Conservation (phyloP, 805 yeast species). For the Lachancea waltii region DNA sequence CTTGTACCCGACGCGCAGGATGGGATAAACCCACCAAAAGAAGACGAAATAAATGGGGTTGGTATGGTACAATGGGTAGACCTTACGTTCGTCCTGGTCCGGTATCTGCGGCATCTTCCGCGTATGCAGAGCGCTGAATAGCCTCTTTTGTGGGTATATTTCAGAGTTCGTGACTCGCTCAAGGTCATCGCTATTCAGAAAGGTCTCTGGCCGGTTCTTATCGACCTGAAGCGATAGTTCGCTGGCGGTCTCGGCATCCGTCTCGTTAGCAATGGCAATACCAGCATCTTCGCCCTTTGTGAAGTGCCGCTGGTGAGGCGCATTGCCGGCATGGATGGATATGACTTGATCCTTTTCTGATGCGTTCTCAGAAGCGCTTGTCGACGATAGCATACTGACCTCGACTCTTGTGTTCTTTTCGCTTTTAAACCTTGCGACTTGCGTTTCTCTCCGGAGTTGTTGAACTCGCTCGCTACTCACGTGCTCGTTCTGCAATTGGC, state of each 20-base stretch:
- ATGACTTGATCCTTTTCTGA: slow-evolving; percentile 1
- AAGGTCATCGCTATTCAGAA: slow-evolving; percentile 29
- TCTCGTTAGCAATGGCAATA: background rate
- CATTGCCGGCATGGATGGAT: background rate
- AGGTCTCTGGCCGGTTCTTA: slow-evolving; percentile 28
- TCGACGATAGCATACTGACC: background rate
- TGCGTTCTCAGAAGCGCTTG: background rate
- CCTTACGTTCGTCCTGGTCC: slow-evolving; percentile 40
- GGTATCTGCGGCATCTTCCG: slow-evolving; percentile 48
- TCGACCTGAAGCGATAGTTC: slow-evolving; percentile 11
- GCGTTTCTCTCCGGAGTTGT: no score
- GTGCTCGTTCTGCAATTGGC: no score
- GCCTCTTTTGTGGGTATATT: slow-evolving; percentile 39
- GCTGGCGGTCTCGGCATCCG: background rate
- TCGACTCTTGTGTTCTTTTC: no score
- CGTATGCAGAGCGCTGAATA: slow-evolving; percentile 45
- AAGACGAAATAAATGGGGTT: slow-evolving; percentile 41
- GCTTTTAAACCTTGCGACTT: no score
- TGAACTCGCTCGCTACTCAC: no score
- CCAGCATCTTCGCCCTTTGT: no score
- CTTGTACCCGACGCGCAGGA: slow-evolving; percentile 61
- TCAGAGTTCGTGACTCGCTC: slow-evolving; percentile 33
- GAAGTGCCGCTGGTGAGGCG: no score
- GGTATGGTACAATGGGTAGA: slow-evolving; percentile 42
- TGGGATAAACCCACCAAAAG: slow-evolving; percentile 64